Evolutionary conservation across 495 filamentous ascomycete species (phyloP).

Genomic region (Aspergillus sparsus): DNA sequence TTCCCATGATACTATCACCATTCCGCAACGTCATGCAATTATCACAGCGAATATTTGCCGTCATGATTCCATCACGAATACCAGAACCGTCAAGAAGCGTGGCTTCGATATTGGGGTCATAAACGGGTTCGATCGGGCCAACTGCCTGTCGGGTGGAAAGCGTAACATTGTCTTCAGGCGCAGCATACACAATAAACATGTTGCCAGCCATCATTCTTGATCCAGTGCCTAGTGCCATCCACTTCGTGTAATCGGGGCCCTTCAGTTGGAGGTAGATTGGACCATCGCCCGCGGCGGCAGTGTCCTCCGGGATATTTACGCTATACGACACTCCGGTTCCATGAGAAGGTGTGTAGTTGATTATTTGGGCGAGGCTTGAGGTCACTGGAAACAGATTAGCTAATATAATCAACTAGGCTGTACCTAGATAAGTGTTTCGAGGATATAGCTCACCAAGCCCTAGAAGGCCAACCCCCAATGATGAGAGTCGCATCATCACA

Average conservation of each 20-base stretch:
- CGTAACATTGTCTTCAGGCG: slow-evolving; percentile 57
- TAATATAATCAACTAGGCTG: background rate
- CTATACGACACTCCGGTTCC: slow-evolving; percentile 25
- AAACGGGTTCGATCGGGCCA: slow-evolving; percentile 50
- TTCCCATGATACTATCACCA: slow-evolving; percentile 47
- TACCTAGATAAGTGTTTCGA: background rate
- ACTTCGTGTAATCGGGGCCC: slow-evolving; percentile 56
- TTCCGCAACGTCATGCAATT: slow-evolving; percentile 55
- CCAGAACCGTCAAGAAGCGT: slow-evolving; percentile 62
- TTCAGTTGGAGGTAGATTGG: slow-evolving; percentile 60
- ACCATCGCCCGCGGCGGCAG: slow-evolving; percentile 18
- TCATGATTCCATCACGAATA: slow-evolving; percentile 50
- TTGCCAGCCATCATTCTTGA: slow-evolving; percentile 56
- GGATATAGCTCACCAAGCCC: slow-evolving; percentile 7
- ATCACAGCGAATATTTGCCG: slow-evolving; percentile 59
- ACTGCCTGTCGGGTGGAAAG: slow-evolving; percentile 55
- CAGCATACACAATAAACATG: slow-evolving; percentile 66
- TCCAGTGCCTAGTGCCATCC: slow-evolving; percentile 64
- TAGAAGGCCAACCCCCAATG: background rate
- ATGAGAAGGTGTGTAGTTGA: slow-evolving; percentile 23
- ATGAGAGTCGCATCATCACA: background rate
- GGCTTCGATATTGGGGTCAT: slow-evolving; percentile 46
- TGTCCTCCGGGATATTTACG: slow-evolving; percentile 29
- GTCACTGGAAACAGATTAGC: slow-evolving; percentile 13
- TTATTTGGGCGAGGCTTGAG: slow-evolving; percentile 18